A percentile compares a stretch with the other conserved stretches of the same genome.
phyloP scores from a whole-genome alignment of 345 rosid genomes.

The Lagerstroemia speciosa region DNA sequence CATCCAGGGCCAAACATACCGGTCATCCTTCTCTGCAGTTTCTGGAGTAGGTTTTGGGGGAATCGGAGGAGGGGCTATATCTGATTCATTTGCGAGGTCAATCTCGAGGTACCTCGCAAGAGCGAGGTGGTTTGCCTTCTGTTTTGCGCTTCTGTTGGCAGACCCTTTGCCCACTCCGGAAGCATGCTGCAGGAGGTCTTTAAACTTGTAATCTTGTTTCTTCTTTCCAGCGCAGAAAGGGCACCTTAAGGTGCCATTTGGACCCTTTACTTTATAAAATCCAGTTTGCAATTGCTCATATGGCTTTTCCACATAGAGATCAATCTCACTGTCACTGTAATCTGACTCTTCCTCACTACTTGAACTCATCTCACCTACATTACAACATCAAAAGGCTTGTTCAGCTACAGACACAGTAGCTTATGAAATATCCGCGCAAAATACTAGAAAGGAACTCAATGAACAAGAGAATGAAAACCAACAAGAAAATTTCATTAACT shows the following conservation, averaged over 20 bases:
- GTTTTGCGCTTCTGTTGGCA: constrained; percentile 56
- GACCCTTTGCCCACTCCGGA: constrained; percentile 81
- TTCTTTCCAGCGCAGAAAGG: constrained; percentile 87
- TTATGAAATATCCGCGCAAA: not conserved
- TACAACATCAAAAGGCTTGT: not conserved
- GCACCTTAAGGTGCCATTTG: constrained; percentile 55
- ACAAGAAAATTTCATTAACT: not conserved
- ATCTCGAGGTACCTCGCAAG: constrained; percentile 52
- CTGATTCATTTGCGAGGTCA: constrained; percentile 50
- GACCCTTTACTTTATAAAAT: constrained; percentile 41
- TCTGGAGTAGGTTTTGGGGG: constrained; percentile 16
- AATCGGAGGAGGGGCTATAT: constrained; percentile 18
- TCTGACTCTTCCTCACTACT: constrained; percentile 76
- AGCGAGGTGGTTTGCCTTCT: constrained; percentile 71
- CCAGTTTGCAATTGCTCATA: constrained; percentile 42
- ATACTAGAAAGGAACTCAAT: not conserved
- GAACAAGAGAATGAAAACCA: not conserved
- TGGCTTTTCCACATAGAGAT: constrained; percentile 45
- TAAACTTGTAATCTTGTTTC: constrained; percentile 69
- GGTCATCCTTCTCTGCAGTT: constrained; percentile 26
- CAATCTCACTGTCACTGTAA: constrained; percentile 71
- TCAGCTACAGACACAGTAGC: not conserved
- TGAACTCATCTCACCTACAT: constrained; percentile 33
- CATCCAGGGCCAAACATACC: constrained; percentile 83
- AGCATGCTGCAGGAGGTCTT: constrained; percentile 79